Percentiles rank a stretch among this genome's conserved stretches.
Conservation (phyloP, 1,284 basidiomycete genomes). For the Crepidotus sp. region DNA sequence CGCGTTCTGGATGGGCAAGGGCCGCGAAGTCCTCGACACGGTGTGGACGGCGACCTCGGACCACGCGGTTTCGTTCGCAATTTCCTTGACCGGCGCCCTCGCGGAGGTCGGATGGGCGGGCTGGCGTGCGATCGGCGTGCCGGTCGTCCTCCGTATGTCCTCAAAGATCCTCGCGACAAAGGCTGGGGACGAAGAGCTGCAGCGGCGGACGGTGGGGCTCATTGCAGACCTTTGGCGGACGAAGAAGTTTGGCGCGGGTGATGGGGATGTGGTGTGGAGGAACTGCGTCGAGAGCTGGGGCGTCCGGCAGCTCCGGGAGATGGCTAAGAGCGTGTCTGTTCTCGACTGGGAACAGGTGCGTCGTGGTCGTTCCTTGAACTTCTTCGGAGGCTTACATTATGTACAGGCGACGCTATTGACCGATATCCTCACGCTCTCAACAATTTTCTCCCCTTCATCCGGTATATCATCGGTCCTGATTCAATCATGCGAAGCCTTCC, state of each 20-base stretch:
- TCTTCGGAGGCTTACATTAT: not conserved
- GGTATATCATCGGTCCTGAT: conserved; percentile 37
- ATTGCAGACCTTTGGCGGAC: conserved; percentile 39
- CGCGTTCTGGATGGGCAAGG: conserved; percentile 52
- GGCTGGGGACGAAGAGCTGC: conserved; percentile 30
- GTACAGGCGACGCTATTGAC: conserved; percentile 37
- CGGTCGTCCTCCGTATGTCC: conserved; percentile 44
- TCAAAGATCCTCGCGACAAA: conserved; percentile 29
- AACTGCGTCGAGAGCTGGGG: conserved; percentile 42
- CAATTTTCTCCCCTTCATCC: conserved; percentile 34
- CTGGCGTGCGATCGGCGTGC: conserved; percentile 59
- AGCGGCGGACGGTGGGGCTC: conserved; percentile 35
- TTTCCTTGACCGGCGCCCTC: conserved; percentile 49
- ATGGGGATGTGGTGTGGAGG: conserved; percentile 51
- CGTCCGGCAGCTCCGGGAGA: conserved; percentile 27
- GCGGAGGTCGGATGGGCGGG: conserved; percentile 62
- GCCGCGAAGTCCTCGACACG: conserved; percentile 50
- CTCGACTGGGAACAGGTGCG: conserved; percentile 21
- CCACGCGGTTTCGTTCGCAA: conserved; percentile 32
- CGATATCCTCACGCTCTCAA: conserved; percentile 42
- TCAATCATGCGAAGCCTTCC: conserved; percentile 36
- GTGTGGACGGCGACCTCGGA: conserved; percentile 27
- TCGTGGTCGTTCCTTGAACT: conserved; percentile 3
- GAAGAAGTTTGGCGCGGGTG: conserved; percentile 36
- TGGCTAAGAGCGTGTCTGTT: conserved; percentile 28